These are phyloP conservation scores for Zarea fungicola DNA, from an alignment of 2,329 filamentous ascomycete species.

Conservation along the genomic window DNA sequence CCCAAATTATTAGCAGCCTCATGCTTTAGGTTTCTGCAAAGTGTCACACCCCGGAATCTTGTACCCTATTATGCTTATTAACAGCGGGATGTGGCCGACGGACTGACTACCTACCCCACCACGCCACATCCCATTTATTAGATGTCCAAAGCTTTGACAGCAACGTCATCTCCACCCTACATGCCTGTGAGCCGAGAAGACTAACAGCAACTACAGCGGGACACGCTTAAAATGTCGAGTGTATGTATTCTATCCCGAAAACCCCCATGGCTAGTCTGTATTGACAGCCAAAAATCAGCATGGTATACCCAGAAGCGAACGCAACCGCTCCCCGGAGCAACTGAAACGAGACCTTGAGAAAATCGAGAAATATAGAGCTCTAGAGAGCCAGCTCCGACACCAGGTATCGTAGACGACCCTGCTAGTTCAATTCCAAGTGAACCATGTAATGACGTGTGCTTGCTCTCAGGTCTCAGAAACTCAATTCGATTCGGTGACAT, in stretches of 20 bases:
- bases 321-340: slow-evolving; percentile 61
- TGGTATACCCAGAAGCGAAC: slow-evolving; percentile 68
- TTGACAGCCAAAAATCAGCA: slow-evolving; percentile 52
- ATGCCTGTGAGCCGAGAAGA: neutral
- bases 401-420: slow-evolving; percentile 42
- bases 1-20: no score
- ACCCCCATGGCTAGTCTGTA: neutral
- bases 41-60: no score
- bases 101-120: neutral
- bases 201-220: neutral
- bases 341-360: slow-evolving; percentile 66
- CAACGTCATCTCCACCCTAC: neutral
- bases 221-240: slow-evolving; percentile 3
- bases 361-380: slow-evolving; percentile 67
- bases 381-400: slow-evolving; percentile 63
- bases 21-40: no score
- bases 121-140: neutral
- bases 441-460: neutral
- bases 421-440: neutral
- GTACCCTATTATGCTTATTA: no score
- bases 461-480: slow-evolving; percentile 30
- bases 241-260: neutral
- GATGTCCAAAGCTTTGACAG: no score
- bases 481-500: slow-evolving; percentile 50
- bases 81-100: no score